Evolutionary conservation across 495 filamentous ascomycete species (phyloP).

Genomic region (Lepraria neglecta): DNA sequence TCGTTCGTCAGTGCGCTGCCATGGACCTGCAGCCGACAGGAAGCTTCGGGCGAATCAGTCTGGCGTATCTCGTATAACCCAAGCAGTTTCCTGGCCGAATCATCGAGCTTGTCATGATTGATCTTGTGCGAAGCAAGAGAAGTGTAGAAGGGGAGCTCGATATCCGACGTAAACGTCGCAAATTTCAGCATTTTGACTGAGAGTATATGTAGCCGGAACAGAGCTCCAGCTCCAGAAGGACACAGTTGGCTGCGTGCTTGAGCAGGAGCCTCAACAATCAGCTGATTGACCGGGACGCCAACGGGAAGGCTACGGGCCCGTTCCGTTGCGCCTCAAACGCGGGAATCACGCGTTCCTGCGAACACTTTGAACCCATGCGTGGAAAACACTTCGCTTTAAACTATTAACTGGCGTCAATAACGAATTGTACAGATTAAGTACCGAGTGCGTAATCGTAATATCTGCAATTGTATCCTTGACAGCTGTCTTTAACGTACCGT

Average conservation of each 20-base stretch:
- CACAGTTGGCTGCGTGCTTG: background rate
- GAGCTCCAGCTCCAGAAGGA: background rate
- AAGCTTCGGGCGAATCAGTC: constrained; percentile 59
- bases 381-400: background rate
- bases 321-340: background rate
- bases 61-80: constrained; percentile 82
- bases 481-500: too few species aligned
- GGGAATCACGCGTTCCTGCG: constrained; percentile 10
- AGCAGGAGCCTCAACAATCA: background rate
- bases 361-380: background rate
- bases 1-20: constrained; percentile 76
- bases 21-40: constrained; percentile 79
- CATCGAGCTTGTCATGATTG: constrained; percentile 92
- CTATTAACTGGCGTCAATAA: too few species aligned
- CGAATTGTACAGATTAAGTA: too few species aligned
- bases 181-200: constrained; percentile 47
- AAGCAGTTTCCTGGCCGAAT: constrained; percentile 78
- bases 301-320: constrained; percentile 1
- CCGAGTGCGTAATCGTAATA: too few species aligned
- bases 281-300: background rate
- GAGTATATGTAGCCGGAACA: background rate
- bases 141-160: constrained; percentile 91
- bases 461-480: too few species aligned
- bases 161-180: constrained; percentile 83
- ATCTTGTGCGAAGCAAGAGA: constrained; percentile 84